A percentile compares a stretch with the other conserved stretches of the same genome.
These are phyloP conservation scores for Hibiscus mutabilis DNA, from an alignment of 345 rosid genomes.

Conservation along the genomic window DNA sequence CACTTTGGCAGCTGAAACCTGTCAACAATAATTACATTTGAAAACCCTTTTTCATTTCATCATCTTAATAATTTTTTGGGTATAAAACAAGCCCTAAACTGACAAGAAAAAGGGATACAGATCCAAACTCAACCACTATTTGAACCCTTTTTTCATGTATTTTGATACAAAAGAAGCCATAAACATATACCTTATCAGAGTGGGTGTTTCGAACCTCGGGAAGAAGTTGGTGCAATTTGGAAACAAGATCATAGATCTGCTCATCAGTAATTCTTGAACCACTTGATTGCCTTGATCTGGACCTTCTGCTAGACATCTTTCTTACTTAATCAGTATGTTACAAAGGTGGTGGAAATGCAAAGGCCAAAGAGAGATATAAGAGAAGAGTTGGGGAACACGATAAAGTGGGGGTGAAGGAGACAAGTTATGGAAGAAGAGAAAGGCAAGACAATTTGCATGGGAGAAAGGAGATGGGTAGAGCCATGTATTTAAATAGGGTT, in stretches of 20 bases:
- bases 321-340: not conserved
- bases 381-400: not conserved
- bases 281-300: slow-evolving; percentile 59
- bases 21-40: too few relatives aligned
- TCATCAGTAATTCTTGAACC: slow-evolving; percentile 74
- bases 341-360: not conserved
- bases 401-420: not conserved
- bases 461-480: slow-evolving; percentile 26
- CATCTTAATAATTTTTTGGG: too few relatives aligned
- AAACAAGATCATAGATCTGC: slow-evolving; percentile 85
- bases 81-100: too few relatives aligned
- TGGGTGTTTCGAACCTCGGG: slow-evolving; percentile 66
- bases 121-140: not conserved
- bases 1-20: slow-evolving; percentile 70
- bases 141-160: not conserved
- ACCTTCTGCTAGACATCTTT: slow-evolving; percentile 75
- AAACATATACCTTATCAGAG: slow-evolving; percentile 51
- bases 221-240: slow-evolving; percentile 78
- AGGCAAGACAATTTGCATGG: slow-evolving; percentile 40
- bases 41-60: too few relatives aligned
- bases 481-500: slow-evolving; percentile 40
- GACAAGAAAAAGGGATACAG: not conserved
- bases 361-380: not conserved
- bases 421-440: slow-evolving; percentile 19
- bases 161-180: too few relatives aligned